These are phyloP conservation scores for Cyclospora cayetanensis DNA, from an alignment of 169 alveolate species.

Conservation along the genomic window DNA sequence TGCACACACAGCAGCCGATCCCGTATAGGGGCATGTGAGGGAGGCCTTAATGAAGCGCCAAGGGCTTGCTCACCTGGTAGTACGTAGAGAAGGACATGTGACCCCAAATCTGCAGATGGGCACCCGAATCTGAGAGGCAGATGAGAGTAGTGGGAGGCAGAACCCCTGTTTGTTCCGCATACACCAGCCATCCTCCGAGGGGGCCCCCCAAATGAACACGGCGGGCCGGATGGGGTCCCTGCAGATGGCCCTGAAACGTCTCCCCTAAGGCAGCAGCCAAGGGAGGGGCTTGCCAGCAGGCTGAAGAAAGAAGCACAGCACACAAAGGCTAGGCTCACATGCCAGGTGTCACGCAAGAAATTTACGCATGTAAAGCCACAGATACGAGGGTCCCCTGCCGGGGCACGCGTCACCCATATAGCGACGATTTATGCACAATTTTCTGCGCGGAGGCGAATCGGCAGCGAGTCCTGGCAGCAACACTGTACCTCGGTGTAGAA, in stretches of 20 bases:
- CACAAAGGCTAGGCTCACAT: neutral
- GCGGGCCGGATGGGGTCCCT: neutral
- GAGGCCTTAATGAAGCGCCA: too few relatives aligned
- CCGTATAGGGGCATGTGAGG: too few relatives aligned
- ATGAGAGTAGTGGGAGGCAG: slow-evolving; percentile 18
- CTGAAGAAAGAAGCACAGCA: neutral
- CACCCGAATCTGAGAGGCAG: neutral
- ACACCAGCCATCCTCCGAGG: slow-evolving; percentile 33
- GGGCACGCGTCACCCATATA: too few relatives aligned
- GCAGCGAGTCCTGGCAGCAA: neutral
- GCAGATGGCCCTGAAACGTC: slow-evolving; percentile 40
- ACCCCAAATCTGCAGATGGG: neutral
- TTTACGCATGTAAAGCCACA: too few relatives aligned
- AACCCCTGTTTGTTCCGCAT: slow-evolving; percentile 31
- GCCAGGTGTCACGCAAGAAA: neutral
- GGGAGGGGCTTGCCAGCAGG: slow-evolving; percentile 31
- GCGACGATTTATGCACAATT: too few relatives aligned
- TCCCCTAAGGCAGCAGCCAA: slow-evolving; percentile 28
- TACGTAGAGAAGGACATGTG: neutral
- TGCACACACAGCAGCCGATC: too few relatives aligned
- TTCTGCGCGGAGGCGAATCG: too few relatives aligned
- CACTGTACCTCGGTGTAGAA: slow-evolving; percentile 14
- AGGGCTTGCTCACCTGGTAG: neutral
- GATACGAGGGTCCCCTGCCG: too few relatives aligned
- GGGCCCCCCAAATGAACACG: slow-evolving; percentile 42